Base-by-base conservation (phyloP, 2,329 filamentous ascomycete genomes). In the Fusarium agapanthi region DNA sequence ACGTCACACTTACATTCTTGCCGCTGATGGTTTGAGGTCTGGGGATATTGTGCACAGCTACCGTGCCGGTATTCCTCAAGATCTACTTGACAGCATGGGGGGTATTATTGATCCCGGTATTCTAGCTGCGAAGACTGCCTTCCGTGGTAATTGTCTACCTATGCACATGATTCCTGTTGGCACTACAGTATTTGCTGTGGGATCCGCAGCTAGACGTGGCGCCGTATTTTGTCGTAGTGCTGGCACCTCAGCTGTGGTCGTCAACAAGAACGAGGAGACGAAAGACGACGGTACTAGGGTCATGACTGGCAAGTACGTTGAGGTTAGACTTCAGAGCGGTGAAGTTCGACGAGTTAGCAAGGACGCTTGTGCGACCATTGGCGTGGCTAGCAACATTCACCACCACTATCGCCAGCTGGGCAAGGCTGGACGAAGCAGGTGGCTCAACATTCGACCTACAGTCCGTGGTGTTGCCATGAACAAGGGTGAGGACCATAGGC, bases 401-500 rank as follows among this genome's bases (percentile, higher is more conserved):
- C 92, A 95, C 82, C 94, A 97, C 75, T 97, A 97, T 83, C 88
- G 90, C 74, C 94, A 96, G 79, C 88, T 99, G 64, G 97, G 97
- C 77, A 99, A 99, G 86, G 96, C 96, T 77, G 96, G 96, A 80
- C 90, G 97, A 78, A 95, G 92, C 77, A 90, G 96, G 79, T 98
- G 95, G 95, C 84, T 98, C 75, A 96, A 96, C 80, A 97, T 97
- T 79, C 88, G 96, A 76, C 96, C 96, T 22, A 98, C 96, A 2
- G 96, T 99, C 48, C 91, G 97, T 86, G 97, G 96, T 92, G 85
- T 98, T 77, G 96, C 97, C 72, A 99, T 99, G 97, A 99, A 99
- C 86, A 95, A 95, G 82, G 90, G 93, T 94, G 85, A 80, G 88
- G 82, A 43, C 26, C 7, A 35, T n/a, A 26, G 24, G n/a, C 34